Percentiles rank a stretch among this genome's conserved stretches.
Conservation (phyloP, 2,329 filamentous ascomycete genomes). For the Helminthosporium solani region DNA sequence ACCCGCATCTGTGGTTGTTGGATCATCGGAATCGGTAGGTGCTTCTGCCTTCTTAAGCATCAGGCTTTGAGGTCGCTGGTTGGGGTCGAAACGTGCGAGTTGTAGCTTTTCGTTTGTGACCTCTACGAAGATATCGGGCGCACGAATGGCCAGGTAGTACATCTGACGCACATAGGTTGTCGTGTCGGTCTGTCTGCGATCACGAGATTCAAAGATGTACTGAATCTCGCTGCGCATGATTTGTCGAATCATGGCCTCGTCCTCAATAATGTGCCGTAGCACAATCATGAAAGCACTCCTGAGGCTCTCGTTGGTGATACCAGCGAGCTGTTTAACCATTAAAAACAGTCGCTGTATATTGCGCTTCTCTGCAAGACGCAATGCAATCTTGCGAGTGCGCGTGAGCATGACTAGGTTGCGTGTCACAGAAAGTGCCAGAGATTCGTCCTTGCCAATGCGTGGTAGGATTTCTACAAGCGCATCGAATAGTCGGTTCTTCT, state of each 20-base stretch:
- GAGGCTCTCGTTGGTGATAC: slow-evolving; percentile 73
- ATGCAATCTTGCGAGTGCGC: slow-evolving; percentile 71
- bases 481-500: slow-evolving; percentile 71
- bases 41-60: slow-evolving; percentile 53
- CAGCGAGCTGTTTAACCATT: slow-evolving; percentile 90
- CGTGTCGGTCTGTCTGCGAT: slow-evolving; percentile 62
- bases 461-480: slow-evolving; percentile 81
- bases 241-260: slow-evolving; percentile 85
- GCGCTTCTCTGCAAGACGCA: slow-evolving; percentile 77
- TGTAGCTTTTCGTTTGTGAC: slow-evolving; percentile 83
- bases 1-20: slow-evolving; percentile 2
- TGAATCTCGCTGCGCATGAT: slow-evolving; percentile 90
- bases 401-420: slow-evolving; percentile 87
- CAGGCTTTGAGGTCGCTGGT: slow-evolving; percentile 55
- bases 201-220: slow-evolving; percentile 64
- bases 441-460: slow-evolving; percentile 82
- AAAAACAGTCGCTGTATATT: slow-evolving; percentile 89
- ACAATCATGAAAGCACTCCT: slow-evolving; percentile 78
- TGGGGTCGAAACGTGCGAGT: slow-evolving; percentile 62
- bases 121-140: slow-evolving; percentile 82
- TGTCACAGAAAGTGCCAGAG: slow-evolving; percentile 77
- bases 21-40: slow-evolving; percentile 19
- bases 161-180: slow-evolving; percentile 72
- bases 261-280: slow-evolving; percentile 89
- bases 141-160: slow-evolving; percentile 76